A percentile compares a stretch with the other conserved stretches of the same genome.
Evolutionary conservation across 1,284 basidiomycete genomes (phyloP).

Genomic region (Pseudozyma thailandica): DNA sequence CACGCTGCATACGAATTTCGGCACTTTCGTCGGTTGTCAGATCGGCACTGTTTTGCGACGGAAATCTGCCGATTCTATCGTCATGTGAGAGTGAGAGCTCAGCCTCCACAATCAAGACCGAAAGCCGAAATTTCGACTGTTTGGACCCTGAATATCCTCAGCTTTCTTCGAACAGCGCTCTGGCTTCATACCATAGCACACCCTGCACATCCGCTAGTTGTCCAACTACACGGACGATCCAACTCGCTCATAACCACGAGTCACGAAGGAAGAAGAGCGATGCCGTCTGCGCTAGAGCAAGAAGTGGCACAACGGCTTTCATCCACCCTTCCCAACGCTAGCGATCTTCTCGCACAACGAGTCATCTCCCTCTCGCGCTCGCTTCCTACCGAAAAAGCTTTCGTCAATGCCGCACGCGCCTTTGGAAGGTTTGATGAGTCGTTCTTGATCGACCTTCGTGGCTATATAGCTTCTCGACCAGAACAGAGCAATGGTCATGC

Average conservation of each 20-base stretch:
- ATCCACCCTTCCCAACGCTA: conserved; percentile 42
- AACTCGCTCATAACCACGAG: background rate
- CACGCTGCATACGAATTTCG: background rate
- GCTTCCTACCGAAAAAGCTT: conserved; percentile 45
- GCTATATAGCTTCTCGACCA: conserved; percentile 35
- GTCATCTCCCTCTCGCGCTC: conserved; percentile 57
- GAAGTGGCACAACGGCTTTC: conserved; percentile 41
- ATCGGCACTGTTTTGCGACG: background rate
- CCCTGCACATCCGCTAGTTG: too few species aligned
- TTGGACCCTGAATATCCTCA: conserved; percentile 5
- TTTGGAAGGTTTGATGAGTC: conserved; percentile 86
- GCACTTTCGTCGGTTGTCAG: background rate
- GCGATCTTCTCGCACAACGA: conserved; percentile 54
- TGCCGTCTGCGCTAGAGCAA: conserved; percentile 33
- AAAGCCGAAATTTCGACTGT: conserved; percentile 3
- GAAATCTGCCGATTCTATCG: too few species aligned
- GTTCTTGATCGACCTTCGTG: conserved; percentile 73
- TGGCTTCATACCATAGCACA: background rate
- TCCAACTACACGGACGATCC: too few species aligned
- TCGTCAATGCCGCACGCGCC: conserved; percentile 75
- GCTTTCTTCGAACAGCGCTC: background rate
- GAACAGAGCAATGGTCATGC: conserved; percentile 17
- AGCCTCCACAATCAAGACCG: background rate
- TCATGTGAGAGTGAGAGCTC: too few species aligned
- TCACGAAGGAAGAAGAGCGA: background rate